Conservation (phyloP, 148 eudicot genomes). For the Camellia japonica region DNA sequence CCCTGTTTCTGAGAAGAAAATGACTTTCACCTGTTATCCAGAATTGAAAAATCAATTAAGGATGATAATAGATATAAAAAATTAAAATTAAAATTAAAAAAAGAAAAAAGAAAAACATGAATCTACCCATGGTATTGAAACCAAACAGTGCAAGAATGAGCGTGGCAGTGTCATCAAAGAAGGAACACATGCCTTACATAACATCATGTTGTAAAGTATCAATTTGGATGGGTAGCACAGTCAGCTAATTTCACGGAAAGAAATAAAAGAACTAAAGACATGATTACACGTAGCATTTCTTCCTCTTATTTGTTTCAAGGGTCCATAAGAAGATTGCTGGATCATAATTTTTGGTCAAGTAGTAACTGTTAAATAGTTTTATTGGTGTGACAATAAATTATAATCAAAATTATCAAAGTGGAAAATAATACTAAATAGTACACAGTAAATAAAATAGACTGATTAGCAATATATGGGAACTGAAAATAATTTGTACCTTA, state of each 20-base stretch:
- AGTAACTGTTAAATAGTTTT: background rate
- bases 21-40: slow-evolving; percentile 65
- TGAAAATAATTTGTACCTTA: slow-evolving; percentile 50
- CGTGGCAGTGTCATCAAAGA: no score
- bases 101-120: background rate
- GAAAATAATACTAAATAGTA: background rate
- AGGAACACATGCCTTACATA: no score
- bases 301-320: background rate
- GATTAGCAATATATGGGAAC: background rate
- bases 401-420: no score
- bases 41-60: background rate
- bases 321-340: background rate
- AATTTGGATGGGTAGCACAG: no score
- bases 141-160: background rate
- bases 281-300: background rate
- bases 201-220: no score
- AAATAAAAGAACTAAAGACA: background rate
- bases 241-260: background rate
- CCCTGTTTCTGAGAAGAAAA: slow-evolving; percentile 79
- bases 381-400: background rate
- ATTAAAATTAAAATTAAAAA: no score
- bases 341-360: background rate
- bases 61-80: background rate
- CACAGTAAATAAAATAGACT: background rate
- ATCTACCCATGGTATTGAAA: background rate